Evolutionary conservation across 345 rosid genomes (phyloP).

Genomic region (Populus euphratica): DNA sequence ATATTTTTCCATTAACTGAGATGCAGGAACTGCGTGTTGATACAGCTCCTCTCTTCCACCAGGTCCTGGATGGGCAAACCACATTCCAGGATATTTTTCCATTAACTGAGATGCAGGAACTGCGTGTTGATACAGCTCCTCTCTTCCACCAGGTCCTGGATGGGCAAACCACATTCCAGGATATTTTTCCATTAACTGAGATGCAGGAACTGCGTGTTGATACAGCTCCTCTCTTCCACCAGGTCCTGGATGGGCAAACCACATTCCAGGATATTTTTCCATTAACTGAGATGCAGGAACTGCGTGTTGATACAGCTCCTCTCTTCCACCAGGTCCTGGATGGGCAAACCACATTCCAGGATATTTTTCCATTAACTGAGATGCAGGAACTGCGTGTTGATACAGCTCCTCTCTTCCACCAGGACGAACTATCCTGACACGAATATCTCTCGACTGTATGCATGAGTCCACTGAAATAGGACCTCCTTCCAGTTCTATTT

Average conservation of each 20-base stretch:
- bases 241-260: conserved; percentile 49
- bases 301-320: conserved; percentile 40
- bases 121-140: too few species aligned
- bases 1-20: too few species aligned
- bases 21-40: too few species aligned
- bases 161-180: too few species aligned
- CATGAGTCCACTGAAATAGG: conserved; percentile 22
- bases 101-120: too few species aligned
- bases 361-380: conserved; percentile 49
- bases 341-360: conserved; percentile 52
- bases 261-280: conserved; percentile 57
- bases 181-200: conserved; percentile 47
- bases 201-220: conserved; percentile 35
- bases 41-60: too few species aligned
- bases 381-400: conserved; percentile 35
- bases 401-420: conserved; percentile 51
- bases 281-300: conserved; percentile 42
- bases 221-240: conserved; percentile 52
- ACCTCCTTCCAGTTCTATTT: conserved; percentile 20
- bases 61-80: too few species aligned
- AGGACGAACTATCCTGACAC: conserved; percentile 53
- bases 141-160: too few species aligned
- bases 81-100: too few species aligned
- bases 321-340: conserved; percentile 50
- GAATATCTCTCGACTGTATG: conserved; percentile 28